Percentiles rank a stretch among this genome's conserved stretches.
These are phyloP conservation scores for Shiraia bambusicola DNA, from an alignment of 2,329 filamentous ascomycete species.

Conservation along the genomic window DNA sequence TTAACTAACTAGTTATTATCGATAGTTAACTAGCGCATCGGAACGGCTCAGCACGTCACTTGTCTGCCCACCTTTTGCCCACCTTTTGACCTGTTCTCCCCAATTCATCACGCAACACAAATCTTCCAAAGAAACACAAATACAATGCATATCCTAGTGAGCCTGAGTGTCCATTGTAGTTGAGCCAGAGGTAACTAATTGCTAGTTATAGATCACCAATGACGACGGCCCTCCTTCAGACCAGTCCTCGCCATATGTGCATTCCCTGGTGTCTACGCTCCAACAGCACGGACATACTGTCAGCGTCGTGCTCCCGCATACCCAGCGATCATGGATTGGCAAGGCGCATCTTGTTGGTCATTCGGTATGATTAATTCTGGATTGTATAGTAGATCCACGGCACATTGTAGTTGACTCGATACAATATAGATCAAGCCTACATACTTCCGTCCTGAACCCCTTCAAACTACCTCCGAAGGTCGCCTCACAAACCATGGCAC, in stretches of 20 bases:
- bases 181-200: conserved; percentile 6
- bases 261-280: conserved; percentile 49
- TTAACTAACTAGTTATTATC: no score
- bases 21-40: no score
- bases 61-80: conserved; percentile 14
- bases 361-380: no score
- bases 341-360: conserved; percentile 96
- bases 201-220: conserved; percentile 51
- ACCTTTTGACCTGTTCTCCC: conserved; percentile 3
- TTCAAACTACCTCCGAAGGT: conserved; percentile 46
- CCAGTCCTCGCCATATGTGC: conserved; percentile 53
- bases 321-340: conserved; percentile 95
- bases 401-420: not conserved
- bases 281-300: conserved; percentile 75
- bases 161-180: not conserved
- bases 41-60: conserved; percentile 25
- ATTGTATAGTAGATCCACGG: no score
- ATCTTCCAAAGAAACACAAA: not conserved
- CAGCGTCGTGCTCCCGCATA: conserved; percentile 86
- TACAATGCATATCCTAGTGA: conserved; percentile 45
- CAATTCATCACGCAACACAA: no score
- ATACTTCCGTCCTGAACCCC: conserved; percentile 72
- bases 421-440: conserved; percentile 62
- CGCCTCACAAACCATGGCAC: conserved; percentile 43
- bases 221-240: conserved; percentile 55